Conservation (phyloP, 2,329 filamentous ascomycete genomes). For the Lasiodiplodia citricola region DNA sequence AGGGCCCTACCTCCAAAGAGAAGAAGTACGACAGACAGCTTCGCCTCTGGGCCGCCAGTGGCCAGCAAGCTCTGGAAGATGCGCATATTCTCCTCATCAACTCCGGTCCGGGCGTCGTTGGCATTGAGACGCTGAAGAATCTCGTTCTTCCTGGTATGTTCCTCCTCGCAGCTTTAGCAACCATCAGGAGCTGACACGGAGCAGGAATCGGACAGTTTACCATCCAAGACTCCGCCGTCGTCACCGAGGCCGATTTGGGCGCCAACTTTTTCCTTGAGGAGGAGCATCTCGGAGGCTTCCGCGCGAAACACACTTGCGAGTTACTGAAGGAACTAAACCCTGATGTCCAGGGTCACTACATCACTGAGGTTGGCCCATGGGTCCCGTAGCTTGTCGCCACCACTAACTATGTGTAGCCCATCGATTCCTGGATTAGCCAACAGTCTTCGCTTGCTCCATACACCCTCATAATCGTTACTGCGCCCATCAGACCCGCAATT, state of each 20-base stretch:
- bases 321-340: constrained; percentile 88
- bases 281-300: constrained; percentile 72
- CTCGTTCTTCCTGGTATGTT: constrained; percentile 80
- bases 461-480: constrained; percentile 66
- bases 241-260: constrained; percentile 83
- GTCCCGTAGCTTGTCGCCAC: no score
- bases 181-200: neutral
- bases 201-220: constrained; percentile 86
- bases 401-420: constrained; percentile 40
- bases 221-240: constrained; percentile 79
- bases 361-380: constrained; percentile 55
- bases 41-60: constrained; percentile 90
- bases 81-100: constrained; percentile 92
- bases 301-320: constrained; percentile 78
- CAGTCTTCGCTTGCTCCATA: constrained; percentile 53
- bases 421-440: constrained; percentile 51
- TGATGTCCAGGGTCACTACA: constrained; percentile 80
- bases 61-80: constrained; percentile 87
- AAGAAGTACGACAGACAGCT: constrained; percentile 90
- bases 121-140: constrained; percentile 93
- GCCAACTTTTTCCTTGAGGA: constrained; percentile 97
- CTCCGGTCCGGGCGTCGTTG: constrained; percentile 82
- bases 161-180: constrained; percentile 26
- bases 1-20: constrained; percentile 53
- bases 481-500: constrained; percentile 61